Evolutionary conservation across 345 rosid genomes (phyloP), one percentile per base, ranked within the genome.

Genomic region (Kernera saxatilis): DNA sequence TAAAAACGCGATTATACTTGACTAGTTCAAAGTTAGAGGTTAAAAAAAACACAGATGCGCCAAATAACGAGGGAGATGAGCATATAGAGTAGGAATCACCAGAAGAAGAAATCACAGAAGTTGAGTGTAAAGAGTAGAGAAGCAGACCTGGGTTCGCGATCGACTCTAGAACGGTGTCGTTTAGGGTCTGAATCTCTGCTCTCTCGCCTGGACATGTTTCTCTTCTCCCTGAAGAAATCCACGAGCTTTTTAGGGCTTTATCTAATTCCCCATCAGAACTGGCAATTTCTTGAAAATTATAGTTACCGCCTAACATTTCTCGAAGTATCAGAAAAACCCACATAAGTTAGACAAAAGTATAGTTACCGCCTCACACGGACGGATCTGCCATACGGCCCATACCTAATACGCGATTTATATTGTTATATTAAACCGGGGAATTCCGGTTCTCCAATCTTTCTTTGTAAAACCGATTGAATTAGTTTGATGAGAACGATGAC

Each of bases 61-160:
- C 69, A 49, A 17, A 43, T 5, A 36, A 35, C 5, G 62, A 71
- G 43, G 18, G 39, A 51, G 41, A 60, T 2, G 40, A 69, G 44
- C 45, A 44, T 12, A 54, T 30, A 70, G 40, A 66, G 49, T 35
- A 46, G n/a, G 27, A 65, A 37, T 32, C 41, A 0, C 43, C 3
- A 33, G 39, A n/a, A 21, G 37, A 32, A 44, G 58, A 45, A 49
- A 32, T 4, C 26, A 22, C 3, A 6, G 8, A 32, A 70, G 8
- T n/a, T 1, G 40, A 72, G 36, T n/a, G 9, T 36, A 71, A 15
- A 39, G 41, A 45, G 39, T 12, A 55, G 59, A 17, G 64, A 64
- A 8, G 58, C 2, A n/a, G 50, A 88, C 91, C 91, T 84, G 79
- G 88, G 78, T 61, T 83, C 89, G 27, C 84, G 75, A 79, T 86